Evolutionary conservation across 176 grass and related monocot species (phyloP), one percentile per base, ranked within the genome.

Genomic region (Oryza nivara): DNA sequence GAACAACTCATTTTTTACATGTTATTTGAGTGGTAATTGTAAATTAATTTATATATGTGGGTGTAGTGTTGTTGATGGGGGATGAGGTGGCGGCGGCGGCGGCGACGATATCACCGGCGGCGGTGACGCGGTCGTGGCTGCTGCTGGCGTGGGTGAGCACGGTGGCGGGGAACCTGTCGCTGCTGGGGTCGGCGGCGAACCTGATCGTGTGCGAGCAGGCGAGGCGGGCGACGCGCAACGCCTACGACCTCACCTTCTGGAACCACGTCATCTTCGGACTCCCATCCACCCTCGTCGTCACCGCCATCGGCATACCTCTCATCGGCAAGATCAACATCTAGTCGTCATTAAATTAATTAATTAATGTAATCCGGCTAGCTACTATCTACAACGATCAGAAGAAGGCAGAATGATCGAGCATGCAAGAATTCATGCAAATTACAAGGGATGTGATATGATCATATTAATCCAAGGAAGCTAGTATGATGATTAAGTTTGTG

Each of bases 171-270:
- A 98, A 99, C 88, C 91, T 99, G 6, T 95, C 93, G 23, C 88
- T 99, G 19, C 91, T 99, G 68, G 96, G 96, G 72, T 99, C 96
- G 10, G 96, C 96, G 72, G 96, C 96, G 38, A 99, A 99, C 96
- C 91, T 99, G 51, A 98, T 98, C 71, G 93, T 98, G 40, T 98
- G 96, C 67, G 96, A 98, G 89, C 96, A 98, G 89, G 96, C 96
- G 20, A 93, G 84, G 61, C 85, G 96, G 38, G 84, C 86, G 65
- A 88, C 51, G 65, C 88, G 87, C 61, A 80, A 85, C 72, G 90
- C 93, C 3, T 87, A 96, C 84, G 92, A 89, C 70, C 91, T 99
- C 79, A 91, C 67, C 52, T 99, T 99, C 86, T 94, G 91, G 73
- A 70, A 35, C n/a, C 96, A 99, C 68, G 65, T 99, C 34, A 46